Evolutionary conservation across 140 eudicot genomes (phyloP), one percentile per base, ranked within the genome.

Genomic region (Flaveria floridana): DNA sequence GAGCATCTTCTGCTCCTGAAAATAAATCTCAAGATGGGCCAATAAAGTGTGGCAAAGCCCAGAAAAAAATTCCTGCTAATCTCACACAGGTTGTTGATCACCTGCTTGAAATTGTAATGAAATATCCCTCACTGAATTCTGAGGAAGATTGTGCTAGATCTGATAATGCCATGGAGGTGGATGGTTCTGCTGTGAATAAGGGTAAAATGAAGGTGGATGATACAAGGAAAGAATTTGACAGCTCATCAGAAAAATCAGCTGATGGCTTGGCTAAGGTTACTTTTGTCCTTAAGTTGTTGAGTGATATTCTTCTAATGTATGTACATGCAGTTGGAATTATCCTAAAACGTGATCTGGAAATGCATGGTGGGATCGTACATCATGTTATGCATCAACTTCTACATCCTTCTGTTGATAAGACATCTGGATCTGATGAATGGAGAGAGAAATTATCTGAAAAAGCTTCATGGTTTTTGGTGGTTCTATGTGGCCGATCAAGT

Each of bases 391-490:
- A 91, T 71, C 85, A 73, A 65, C 87, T 91, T 84, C 84, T 95
- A 74, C 90, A 96, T 51, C 86, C 88, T 25, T 65, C 88, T 26
- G 21, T 64, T 0, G 90, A 88, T 80, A 91, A 72, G 53, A 65
- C 87, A 76, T 83, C 88, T 65, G 84, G 80, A 68, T 82, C 87
- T 25, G 93, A 87, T 82, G 99, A 86, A 70, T 88, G 96, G 92
- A 85, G 89, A 78, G 87, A 79, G 39, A 94, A 94, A 69, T 91
- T 94, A 68, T 90, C 96, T 64, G 97, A 94, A 77, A 94, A 94
- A 73, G 99, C 97, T 85, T 88, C 96, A 42, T 94, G 91, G 96
- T 94, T 90, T 80, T 80, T 94, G 85, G 97, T 91, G 81, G 97
- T 95, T 73, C 77, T 95, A 80, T 88, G 97, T 72, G 96, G 99